Evolutionary conservation across 805 yeast species (phyloP), one percentile per base, ranked within the genome.

Genomic region (Monosporozyma aerobia): DNA sequence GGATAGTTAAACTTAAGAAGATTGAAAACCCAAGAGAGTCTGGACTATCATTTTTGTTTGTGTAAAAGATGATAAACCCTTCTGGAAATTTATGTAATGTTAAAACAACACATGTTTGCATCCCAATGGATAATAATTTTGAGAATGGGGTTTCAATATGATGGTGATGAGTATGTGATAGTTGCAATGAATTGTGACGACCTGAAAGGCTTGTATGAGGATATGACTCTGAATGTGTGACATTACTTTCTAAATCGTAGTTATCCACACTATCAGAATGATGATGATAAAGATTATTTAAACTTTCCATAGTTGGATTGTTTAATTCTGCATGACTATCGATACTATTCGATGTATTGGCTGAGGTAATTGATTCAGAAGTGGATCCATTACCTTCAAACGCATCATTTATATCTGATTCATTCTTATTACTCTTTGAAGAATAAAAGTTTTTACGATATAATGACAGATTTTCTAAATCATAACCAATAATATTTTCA

Each of bases 81-180:
- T 92, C 99, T 0, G 99, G 99, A 27, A 92, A 75, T 65, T 94
- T 90, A 70, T 92, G 99, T 30, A 94, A 69, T 0, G 95, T 79
- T 30, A 92, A 80, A 0, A 96, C 98, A 49, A 90, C 66, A 6
- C 90, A 82, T 0, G 98, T 92, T 67, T 94, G 97, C 23, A 94
- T 67, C 3, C 97, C 97, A 53, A 92, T 89, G 5, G 95, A 80
- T 10, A 92, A 69, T n/a, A 92, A 70, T 53, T 87, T 77, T 0
- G 95, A 83, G 16, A 84, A 71, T 1, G 94, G 90, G 0, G 96
- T 81, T 53, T 80, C 82, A 22, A 87, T 76, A 61, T 85, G 87
- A 65, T 89, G 96, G 62, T 86, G 95, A 60, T 87, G 95, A 59
- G 19, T 19, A 29, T n/a, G 44, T 5, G 43, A 39, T 5, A 13